phyloP scores from a whole-genome alignment of 148 eudicot species.

The Talinum fruticosum region DNA sequence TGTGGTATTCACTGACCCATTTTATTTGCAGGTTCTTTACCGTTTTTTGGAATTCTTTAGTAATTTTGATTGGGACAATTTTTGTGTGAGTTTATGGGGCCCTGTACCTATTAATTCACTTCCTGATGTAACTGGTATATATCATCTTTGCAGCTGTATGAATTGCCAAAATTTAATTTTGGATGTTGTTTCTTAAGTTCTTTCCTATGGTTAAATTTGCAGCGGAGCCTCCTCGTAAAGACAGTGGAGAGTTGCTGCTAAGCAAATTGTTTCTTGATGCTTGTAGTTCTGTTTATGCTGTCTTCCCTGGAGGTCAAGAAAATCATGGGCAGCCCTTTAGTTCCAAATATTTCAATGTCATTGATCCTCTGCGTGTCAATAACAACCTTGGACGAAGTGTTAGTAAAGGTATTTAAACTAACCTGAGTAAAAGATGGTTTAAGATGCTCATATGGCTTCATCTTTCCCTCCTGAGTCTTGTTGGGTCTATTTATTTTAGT shows the following conservation, averaged over 20 bases:
- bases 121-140: constrained; percentile 71
- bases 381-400: constrained; percentile 98
- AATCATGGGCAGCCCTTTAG: constrained; percentile 72
- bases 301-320: constrained; percentile 68
- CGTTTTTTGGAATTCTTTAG: constrained; percentile 95
- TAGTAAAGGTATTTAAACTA: constrained; percentile 62
- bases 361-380: constrained; percentile 84
- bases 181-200: constrained; percentile 14
- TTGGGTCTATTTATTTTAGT: neutral
- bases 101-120: constrained; percentile 80
- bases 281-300: constrained; percentile 77
- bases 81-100: constrained; percentile 92
- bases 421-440: neutral
- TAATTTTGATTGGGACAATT: constrained; percentile 90
- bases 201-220: constrained; percentile 23
- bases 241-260: constrained; percentile 62
- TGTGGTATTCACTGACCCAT: constrained; percentile 3
- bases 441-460: neutral
- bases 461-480: neutral
- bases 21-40: constrained; percentile 63
- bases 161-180: neutral
- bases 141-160: neutral
- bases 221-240: constrained; percentile 91
- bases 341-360: constrained; percentile 83
- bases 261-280: constrained; percentile 72